phyloP scores from a whole-genome alignment of 2,329 filamentous ascomycete species.

The Microcyclospora tardicrescens region DNA sequence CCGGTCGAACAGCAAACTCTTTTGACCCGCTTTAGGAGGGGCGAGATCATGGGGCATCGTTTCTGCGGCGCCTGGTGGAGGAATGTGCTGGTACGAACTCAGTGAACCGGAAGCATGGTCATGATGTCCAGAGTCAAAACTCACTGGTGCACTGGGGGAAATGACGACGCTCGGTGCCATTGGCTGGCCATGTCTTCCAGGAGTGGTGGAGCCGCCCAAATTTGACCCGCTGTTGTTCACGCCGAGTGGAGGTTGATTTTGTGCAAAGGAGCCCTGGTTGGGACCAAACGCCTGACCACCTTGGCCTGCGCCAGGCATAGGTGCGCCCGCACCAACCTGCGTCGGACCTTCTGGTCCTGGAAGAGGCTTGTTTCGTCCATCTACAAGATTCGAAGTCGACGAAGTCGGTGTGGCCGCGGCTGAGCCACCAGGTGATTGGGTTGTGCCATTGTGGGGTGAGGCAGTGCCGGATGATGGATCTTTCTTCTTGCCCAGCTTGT shows the following conservation, averaged over 20 bases:
- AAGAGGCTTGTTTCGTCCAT: conserved; percentile 70
- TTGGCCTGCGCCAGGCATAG: conserved; percentile 15
- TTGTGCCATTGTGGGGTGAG: conserved; percentile 51
- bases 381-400: conserved; percentile 75
- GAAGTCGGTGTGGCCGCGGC: conserved; percentile 68
- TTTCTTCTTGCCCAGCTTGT: conserved; percentile 61
- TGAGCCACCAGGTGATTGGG: conserved; percentile 47
- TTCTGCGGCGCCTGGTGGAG: conserved; percentile 83
- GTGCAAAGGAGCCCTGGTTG: conserved; percentile 8
- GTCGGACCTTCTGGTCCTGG: conserved; percentile 29
- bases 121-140: too few species aligned
- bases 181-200: conserved; percentile 15
- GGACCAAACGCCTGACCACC: conserved; percentile 9
- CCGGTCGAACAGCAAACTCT: conserved; percentile 77
- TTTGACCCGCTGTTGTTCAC: conserved; percentile 5
- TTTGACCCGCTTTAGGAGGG: conserved; percentile 80
- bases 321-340: conserved; percentile 35
- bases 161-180: conserved; percentile 70
- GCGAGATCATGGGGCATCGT: conserved; percentile 97
- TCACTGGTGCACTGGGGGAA: conserved; percentile 69
- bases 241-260: conserved; percentile 7
- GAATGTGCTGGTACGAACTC: conserved; percentile 54
- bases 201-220: conserved; percentile 13
- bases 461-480: conserved; percentile 54
- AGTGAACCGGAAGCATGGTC: conserved; percentile 1